Evolutionary conservation across 2,329 filamentous ascomycete genomes (phyloP).

Genomic region (Paecilomyces fulvus): DNA sequence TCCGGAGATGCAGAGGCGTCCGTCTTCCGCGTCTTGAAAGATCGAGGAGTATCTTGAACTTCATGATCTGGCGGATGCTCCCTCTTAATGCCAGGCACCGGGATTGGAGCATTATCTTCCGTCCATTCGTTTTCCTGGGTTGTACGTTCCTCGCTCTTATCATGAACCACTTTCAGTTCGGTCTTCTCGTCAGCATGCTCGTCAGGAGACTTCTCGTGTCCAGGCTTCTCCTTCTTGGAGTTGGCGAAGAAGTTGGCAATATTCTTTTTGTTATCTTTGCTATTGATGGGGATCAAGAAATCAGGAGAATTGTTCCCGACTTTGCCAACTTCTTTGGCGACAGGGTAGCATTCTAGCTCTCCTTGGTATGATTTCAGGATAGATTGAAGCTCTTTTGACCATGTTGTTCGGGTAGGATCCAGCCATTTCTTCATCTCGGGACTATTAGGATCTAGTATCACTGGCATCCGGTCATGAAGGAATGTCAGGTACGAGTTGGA

Average conservation of each 20-base stretch:
- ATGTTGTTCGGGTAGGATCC: constrained; percentile 61
- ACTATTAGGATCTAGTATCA: constrained; percentile 72
- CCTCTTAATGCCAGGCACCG: constrained; percentile 40
- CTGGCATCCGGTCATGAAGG: constrained; percentile 91
- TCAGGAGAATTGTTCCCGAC: constrained; percentile 81
- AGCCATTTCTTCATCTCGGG: constrained; percentile 66
- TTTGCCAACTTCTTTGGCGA: constrained; percentile 84
- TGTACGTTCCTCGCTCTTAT: constrained; percentile 19
- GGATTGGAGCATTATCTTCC: constrained; percentile 46
- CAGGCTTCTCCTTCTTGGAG: constrained; percentile 22
- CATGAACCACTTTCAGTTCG: constrained; percentile 15
- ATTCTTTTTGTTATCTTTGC: constrained; percentile 80
- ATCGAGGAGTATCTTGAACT: constrained; percentile 4
- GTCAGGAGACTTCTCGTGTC: neutral
- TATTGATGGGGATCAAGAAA: constrained; percentile 76
- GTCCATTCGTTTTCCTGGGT: constrained; percentile 38
- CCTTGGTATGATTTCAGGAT: constrained; percentile 72
- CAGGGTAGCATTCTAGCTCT: constrained; percentile 75
- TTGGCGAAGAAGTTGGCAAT: constrained; percentile 89
- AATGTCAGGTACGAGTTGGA: constrained; percentile 77
- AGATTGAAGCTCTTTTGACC: constrained; percentile 69
- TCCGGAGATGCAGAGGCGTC: constrained; percentile 21
- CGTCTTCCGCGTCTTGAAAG: constrained; percentile 18
- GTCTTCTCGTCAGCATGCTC: constrained; percentile 26
- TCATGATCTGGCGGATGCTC: constrained; percentile 30